phyloP scores from a whole-genome alignment of 2,329 filamentous ascomycete genomes.

The Botryotinia globosa region DNA sequence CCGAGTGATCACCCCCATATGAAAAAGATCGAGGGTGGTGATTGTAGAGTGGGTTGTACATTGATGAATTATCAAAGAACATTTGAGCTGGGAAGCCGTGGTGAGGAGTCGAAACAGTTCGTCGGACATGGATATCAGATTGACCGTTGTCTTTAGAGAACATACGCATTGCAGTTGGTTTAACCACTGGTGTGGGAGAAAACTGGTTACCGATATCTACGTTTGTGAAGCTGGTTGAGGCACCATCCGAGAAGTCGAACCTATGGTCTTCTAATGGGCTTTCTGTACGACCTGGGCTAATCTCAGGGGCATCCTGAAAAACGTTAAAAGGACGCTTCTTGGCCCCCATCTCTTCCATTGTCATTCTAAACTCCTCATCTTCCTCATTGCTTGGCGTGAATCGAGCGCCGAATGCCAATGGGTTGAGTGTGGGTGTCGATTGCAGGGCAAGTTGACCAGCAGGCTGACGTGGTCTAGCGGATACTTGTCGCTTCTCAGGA shows the following conservation, averaged over 20 bases:
- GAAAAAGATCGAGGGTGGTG: slow-evolving; percentile 29
- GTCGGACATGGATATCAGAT: slow-evolving; percentile 25
- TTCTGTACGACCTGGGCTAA: slow-evolving; percentile 37
- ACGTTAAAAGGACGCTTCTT: slow-evolving; percentile 35
- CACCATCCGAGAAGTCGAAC: slow-evolving; percentile 33
- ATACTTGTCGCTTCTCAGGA: slow-evolving; percentile 25
- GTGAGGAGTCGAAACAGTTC: slow-evolving; percentile 24
- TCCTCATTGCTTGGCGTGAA: slow-evolving; percentile 34
- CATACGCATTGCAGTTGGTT: slow-evolving; percentile 25
- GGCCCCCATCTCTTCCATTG: slow-evolving; percentile 29
- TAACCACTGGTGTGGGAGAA: slow-evolving; percentile 34
- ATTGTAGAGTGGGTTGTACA: slow-evolving; percentile 35
- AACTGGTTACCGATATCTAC: slow-evolving; percentile 21
- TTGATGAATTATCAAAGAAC: slow-evolving; percentile 29
- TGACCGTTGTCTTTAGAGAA: slow-evolving; percentile 34
- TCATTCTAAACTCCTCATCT: slow-evolving; percentile 37
- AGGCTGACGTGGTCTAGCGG: slow-evolving; percentile 15
- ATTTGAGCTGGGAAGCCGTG: slow-evolving; percentile 33
- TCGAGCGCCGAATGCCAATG: slow-evolving; percentile 27
- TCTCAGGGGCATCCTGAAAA: slow-evolving; percentile 34
- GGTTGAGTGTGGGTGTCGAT: slow-evolving; percentile 30
- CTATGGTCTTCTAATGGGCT: slow-evolving; percentile 37
- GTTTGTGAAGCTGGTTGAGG: slow-evolving; percentile 26
- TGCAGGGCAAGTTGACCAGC: slow-evolving; percentile 21
- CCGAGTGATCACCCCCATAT: slow-evolving; percentile 21